A percentile compares a stretch with the other conserved stretches of the same genome.
phyloP scores from a whole-genome alignment of 768 basidiomycete species.

The Cyclocybe cylindracea region DNA sequence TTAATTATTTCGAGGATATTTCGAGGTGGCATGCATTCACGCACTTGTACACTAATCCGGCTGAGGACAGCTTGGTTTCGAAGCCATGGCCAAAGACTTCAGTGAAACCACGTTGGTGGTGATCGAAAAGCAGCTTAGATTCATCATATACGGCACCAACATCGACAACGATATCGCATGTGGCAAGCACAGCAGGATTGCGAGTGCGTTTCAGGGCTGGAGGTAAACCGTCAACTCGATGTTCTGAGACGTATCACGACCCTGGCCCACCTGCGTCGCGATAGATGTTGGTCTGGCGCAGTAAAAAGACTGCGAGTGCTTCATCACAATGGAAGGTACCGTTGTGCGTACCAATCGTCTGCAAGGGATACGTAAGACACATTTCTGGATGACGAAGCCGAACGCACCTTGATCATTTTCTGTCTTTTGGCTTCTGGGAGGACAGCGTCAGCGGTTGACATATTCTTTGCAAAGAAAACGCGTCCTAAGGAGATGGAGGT shows the following conservation, averaged over 20 bases:
- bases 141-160: conserved; percentile 93
- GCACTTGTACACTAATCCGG: conserved; percentile 95
- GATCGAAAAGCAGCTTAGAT: conserved; percentile 80
- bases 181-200: conserved; percentile 68
- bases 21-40: conserved; percentile 19
- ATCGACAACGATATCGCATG: conserved; percentile 94
- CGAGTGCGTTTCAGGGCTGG: conserved; percentile 71
- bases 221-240: conserved; percentile 1
- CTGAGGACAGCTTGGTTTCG: conserved; percentile 86
- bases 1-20: neutral
- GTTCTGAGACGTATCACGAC: neutral
- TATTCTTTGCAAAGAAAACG: conserved; percentile 7
- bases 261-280: conserved; percentile 62
- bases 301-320: conserved; percentile 88
- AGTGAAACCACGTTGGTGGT: conserved; percentile 92
- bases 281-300: conserved; percentile 77
- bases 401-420: conserved; percentile 39
- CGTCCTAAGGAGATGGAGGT: too few relatives aligned
- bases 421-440: conserved; percentile 34
- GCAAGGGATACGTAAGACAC: conserved; percentile 3
- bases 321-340: conserved; percentile 98
- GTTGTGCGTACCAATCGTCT: conserved; percentile 93
- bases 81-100: conserved; percentile 90
- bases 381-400: neutral
- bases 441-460: conserved; percentile 15